These are phyloP conservation scores for Coemansia sp. DNA, from an alignment of 192 early-diverging fungal species.

Conservation along the genomic window DNA sequence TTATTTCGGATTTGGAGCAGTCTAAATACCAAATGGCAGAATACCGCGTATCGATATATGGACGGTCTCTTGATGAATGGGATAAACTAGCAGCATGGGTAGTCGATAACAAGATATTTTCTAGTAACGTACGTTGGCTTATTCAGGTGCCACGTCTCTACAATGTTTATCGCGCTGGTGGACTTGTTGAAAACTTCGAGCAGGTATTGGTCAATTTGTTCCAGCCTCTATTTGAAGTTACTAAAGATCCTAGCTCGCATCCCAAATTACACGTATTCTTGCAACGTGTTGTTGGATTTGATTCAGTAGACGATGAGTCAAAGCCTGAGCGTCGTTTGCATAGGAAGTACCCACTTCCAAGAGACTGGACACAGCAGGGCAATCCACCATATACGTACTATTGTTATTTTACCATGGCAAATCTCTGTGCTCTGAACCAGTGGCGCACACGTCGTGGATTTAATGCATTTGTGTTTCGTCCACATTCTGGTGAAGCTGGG, in stretches of 20 bases:
- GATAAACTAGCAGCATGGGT: constrained; percentile 93
- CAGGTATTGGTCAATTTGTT: constrained; percentile 80
- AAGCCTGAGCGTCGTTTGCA: constrained; percentile 80
- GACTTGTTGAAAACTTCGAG: constrained; percentile 68
- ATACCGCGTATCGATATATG: constrained; percentile 93
- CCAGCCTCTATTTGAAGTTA: constrained; percentile 89
- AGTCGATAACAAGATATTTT: constrained; percentile 85
- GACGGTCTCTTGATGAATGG: constrained; percentile 82
- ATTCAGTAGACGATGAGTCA: constrained; percentile 93
- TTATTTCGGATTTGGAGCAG: constrained; percentile 82
- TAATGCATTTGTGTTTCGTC: constrained; percentile 91
- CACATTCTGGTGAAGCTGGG: constrained; percentile 94
- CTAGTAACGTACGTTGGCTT: constrained; percentile 92
- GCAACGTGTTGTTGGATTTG: constrained; percentile 92
- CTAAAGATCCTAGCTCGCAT: constrained; percentile 76
- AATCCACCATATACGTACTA: constrained; percentile 97
- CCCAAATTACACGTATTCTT: constrained; percentile 91
- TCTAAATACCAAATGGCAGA: constrained; percentile 95
- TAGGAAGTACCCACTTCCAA: constrained; percentile 74
- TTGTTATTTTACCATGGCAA: constrained; percentile 88
- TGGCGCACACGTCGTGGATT: constrained; percentile 73
- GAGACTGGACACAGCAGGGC: constrained; percentile 56
- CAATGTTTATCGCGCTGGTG: constrained; percentile 73
- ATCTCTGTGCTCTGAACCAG: constrained; percentile 77
- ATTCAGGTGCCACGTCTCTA: constrained; percentile 92